Evolutionary conservation across 441 rosid genomes (phyloP).

Genomic region (Lepidium campestre): DNA sequence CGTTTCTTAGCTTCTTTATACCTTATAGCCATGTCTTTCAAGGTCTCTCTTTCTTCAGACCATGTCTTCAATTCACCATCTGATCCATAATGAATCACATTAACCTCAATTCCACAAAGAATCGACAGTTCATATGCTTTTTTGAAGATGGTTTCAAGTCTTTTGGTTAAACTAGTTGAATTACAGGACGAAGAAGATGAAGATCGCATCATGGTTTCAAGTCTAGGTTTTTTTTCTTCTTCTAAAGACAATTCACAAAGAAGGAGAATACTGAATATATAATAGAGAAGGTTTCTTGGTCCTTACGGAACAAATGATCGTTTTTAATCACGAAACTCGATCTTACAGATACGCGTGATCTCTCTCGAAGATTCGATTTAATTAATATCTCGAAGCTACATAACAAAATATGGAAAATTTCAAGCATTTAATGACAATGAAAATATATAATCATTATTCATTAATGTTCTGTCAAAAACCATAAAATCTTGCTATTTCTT

Average conservation of each 20-base stretch:
- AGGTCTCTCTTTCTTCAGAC: conserved; percentile 7
- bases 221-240: not conserved
- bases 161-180: conserved; percentile 1
- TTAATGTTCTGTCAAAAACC: too few relatives aligned
- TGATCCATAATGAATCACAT: conserved; percentile 5
- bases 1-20: not conserved
- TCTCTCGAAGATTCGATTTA: too few relatives aligned
- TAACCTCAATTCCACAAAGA: conserved; percentile 9
- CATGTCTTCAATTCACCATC: conserved; percentile 5
- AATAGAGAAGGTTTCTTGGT: too few relatives aligned
- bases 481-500: too few relatives aligned
- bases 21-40: conserved; percentile 8
- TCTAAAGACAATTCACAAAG: not conserved
- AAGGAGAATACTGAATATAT: too few relatives aligned
- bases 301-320: too few relatives aligned
- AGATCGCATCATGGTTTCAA: not conserved
- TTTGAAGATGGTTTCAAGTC: conserved; percentile 18
- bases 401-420: too few relatives aligned
- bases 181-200: not conserved
- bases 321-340: too few relatives aligned
- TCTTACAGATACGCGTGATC: too few relatives aligned
- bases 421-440: too few relatives aligned
- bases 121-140: conserved; percentile 14
- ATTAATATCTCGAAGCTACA: too few relatives aligned
- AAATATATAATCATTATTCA: too few relatives aligned